Percentiles rank a stretch among this genome's conserved stretches.
Conservation (phyloP, 2,329 filamentous ascomycete genomes). For the Malbranchea zuffiana region DNA sequence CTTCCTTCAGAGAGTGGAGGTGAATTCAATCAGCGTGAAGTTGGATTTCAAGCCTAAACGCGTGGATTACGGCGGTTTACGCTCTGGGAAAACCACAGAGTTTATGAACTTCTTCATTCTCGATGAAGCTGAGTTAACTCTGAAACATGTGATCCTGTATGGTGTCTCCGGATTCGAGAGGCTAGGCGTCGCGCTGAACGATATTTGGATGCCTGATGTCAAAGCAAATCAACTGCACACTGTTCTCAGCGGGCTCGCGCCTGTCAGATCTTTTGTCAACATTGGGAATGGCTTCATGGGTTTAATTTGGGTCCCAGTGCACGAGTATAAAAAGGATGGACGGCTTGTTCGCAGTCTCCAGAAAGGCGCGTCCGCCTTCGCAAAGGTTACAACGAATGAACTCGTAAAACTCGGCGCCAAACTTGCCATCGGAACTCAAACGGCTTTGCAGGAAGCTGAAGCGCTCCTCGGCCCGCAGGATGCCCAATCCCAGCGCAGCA, state of each 20-base stretch:
- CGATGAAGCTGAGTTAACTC: slow-evolving; percentile 73
- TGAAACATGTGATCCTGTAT: slow-evolving; percentile 85
- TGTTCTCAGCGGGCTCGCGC: slow-evolving; percentile 77
- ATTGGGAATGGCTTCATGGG: slow-evolving; percentile 79
- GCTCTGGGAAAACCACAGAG: slow-evolving; percentile 88
- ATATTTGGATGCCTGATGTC: slow-evolving; percentile 94
- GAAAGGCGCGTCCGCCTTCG: slow-evolving; percentile 82
- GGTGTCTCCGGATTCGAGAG: slow-evolving; percentile 84
- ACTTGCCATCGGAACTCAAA: slow-evolving; percentile 86
- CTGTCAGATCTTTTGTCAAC: slow-evolving; percentile 81
- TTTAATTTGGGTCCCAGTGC: slow-evolving; percentile 77
- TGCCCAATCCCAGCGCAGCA: slow-evolving; percentile 24
- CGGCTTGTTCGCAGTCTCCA: slow-evolving; percentile 82
- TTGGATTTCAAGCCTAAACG: slow-evolving; percentile 97
- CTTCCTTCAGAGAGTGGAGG: slow-evolving; percentile 81
- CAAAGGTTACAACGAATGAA: slow-evolving; percentile 84
- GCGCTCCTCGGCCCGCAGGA: slow-evolving; percentile 48
- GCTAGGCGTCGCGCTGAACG: slow-evolving; percentile 79
- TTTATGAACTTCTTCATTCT: slow-evolving; percentile 98
- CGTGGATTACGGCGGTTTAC: slow-evolving; percentile 87
- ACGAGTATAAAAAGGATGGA: slow-evolving; percentile 88
- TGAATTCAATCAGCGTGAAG: slow-evolving; percentile 71
- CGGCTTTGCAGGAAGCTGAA: slow-evolving; percentile 81
- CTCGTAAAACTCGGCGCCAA: slow-evolving; percentile 92
- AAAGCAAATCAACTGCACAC: slow-evolving; percentile 78